Conservation (phyloP, 495 filamentous ascomycete genomes). For the Xanthoparmelia taractica region DNA sequence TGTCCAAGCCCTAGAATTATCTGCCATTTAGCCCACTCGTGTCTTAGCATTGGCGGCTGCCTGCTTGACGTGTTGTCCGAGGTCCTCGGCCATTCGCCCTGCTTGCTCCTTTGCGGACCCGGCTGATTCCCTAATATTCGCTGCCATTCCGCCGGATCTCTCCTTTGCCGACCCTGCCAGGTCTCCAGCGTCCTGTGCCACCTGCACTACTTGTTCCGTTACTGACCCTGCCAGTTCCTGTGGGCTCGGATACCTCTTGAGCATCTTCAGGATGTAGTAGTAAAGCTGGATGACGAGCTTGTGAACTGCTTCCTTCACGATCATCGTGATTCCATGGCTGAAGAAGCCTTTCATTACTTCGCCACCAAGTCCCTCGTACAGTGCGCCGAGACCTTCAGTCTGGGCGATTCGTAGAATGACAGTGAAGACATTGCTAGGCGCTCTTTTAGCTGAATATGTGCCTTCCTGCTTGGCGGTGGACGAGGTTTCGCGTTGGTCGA, state of each 20-base stretch:
- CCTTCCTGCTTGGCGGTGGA: conserved; percentile 18
- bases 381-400: conserved; percentile 56
- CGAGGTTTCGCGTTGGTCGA: conserved; percentile 12
- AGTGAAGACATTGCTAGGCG: conserved; percentile 49
- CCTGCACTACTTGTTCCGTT: conserved; percentile 31
- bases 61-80: neutral
- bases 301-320: conserved; percentile 78
- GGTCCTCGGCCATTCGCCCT: neutral
- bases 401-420: conserved; percentile 55
- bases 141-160: neutral
- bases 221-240: conserved; percentile 35
- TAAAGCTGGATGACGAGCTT: conserved; percentile 63
- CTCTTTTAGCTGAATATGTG: conserved; percentile 12
- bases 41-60: neutral
- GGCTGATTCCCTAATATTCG: neutral
- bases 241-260: conserved; percentile 38
- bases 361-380: conserved; percentile 71
- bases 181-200: conserved; percentile 5
- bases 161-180: neutral
- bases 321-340: conserved; percentile 81
- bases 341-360: conserved; percentile 83
- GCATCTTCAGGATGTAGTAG: conserved; percentile 34
- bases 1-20: neutral
- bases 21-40: neutral
- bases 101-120: neutral